Conservation (phyloP, 805 yeast genomes). For the Kodamaea kaohsiungensis region DNA sequence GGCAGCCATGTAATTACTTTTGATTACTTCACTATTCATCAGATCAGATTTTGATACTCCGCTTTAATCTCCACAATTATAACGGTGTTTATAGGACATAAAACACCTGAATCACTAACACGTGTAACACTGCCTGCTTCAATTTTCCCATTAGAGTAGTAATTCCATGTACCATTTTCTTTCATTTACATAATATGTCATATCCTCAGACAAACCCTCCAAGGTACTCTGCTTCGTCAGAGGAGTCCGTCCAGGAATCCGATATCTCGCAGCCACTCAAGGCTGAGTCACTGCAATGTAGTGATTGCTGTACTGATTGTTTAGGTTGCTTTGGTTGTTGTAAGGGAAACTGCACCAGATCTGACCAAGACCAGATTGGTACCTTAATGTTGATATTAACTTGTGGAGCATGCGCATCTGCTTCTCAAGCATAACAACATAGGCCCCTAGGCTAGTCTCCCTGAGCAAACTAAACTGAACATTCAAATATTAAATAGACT, state of each 20-base stretch:
- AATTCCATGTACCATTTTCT: neutral
- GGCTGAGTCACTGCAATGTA: constrained; percentile 14
- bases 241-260: constrained; percentile 15
- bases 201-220: constrained; percentile 12
- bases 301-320: constrained; percentile 17
- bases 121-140: neutral
- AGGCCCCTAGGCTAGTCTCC: too few species aligned
- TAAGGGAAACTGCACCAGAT: constrained; percentile 11
- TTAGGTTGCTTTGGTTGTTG: constrained; percentile 14
- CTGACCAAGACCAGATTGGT: constrained; percentile 11
- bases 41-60: too few species aligned
- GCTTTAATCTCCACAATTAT: neutral
- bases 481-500: neutral
- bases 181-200: neutral
- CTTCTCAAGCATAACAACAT: neutral
- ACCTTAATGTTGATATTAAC: constrained; percentile 2
- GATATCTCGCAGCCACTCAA: constrained; percentile 12
- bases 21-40: too few species aligned
- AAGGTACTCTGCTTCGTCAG: neutral
- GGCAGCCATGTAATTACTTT: neutral
- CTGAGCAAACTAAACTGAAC: too few species aligned
- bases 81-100: too few species aligned
- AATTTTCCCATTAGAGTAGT: neutral
- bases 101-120: neutral
- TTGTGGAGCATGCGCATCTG: constrained; percentile 3